phyloP scores from a whole-genome alignment of 2,329 filamentous ascomycete genomes.

The Apiospora phragmitis region DNA sequence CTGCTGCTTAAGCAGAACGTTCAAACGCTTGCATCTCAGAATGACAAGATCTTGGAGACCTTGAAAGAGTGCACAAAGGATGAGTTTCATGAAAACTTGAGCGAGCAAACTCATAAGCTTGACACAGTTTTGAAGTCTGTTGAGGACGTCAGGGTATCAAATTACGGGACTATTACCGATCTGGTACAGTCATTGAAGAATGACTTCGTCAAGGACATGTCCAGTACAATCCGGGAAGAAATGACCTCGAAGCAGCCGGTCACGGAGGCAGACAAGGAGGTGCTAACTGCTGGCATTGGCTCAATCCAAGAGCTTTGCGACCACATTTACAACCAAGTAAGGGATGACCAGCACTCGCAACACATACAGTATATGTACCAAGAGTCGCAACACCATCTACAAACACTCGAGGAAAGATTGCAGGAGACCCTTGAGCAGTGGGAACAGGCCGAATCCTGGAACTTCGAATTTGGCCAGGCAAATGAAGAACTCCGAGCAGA shows the following conservation, averaged over 20 bases:
- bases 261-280: background rate
- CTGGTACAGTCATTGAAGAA: background rate
- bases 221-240: background rate
- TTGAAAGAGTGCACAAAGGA: background rate
- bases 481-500: background rate
- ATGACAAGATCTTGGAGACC: slow-evolving; percentile 11
- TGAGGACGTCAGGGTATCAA: slow-evolving; percentile 3
- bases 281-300: background rate
- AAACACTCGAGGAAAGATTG: background rate
- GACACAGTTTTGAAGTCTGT: slow-evolving; percentile 6
- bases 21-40: background rate
- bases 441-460: background rate
- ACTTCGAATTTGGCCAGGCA: background rate
- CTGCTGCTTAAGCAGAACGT: background rate
- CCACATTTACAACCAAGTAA: slow-evolving; percentile 8
- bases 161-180: background rate
- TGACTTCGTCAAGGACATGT: background rate
- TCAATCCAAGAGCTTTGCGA: slow-evolving; percentile 4
- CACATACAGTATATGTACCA: background rate
- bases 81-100: background rate
- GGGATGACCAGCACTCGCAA: background rate
- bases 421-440: background rate
- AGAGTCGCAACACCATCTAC: background rate
- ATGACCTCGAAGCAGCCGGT: background rate
- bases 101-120: background rate